Percentiles rank a stretch among this genome's conserved stretches.
Evolutionary conservation across 163 green algal species (phyloP).

Genomic region (Volvox carteri): DNA sequence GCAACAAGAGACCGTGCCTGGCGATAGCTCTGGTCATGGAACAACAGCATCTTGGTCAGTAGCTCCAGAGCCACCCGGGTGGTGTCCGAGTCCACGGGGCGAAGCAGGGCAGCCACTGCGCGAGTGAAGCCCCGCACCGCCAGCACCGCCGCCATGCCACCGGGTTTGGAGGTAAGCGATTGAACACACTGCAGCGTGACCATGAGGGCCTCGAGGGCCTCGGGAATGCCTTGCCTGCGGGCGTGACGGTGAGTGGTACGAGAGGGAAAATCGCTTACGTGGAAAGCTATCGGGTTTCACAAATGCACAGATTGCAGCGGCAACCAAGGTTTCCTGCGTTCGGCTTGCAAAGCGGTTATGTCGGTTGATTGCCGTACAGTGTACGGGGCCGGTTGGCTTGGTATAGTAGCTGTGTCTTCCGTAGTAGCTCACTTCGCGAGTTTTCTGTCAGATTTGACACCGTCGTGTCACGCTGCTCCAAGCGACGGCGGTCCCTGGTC

Average conservation of each 20-base stretch:
- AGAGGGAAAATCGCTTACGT: not conserved
- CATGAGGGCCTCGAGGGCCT: constrained; percentile 32
- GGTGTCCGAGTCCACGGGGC: constrained; percentile 13
- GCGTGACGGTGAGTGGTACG: not conserved
- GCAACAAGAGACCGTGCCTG: too few relatives aligned
- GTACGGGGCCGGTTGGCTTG: too few relatives aligned
- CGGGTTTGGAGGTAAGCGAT: constrained; percentile 29
- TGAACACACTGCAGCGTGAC: constrained; percentile 13
- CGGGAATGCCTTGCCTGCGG: constrained; percentile 7
- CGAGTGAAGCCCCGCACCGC: constrained; percentile 22
- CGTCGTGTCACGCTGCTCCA: too few relatives aligned
- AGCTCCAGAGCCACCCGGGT: constrained; percentile 19
- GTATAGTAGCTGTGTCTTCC: too few relatives aligned
- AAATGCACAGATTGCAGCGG: too few relatives aligned
- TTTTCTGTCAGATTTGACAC: too few relatives aligned
- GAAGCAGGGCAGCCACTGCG: constrained; percentile 12
- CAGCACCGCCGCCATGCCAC: constrained; percentile 41
- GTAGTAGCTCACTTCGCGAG: too few relatives aligned
- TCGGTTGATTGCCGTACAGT: too few relatives aligned
- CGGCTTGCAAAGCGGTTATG: too few relatives aligned
- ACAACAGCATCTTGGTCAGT: constrained; percentile 32
- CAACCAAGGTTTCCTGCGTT: too few relatives aligned
- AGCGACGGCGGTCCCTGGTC: too few relatives aligned
- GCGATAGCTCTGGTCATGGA: constrained; percentile 8
- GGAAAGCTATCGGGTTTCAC: too few relatives aligned